Evolutionary conservation across 164 flowering plant species (phyloP), one percentile per base, ranked within the genome.

Genomic region (Houttuynia cordata): DNA sequence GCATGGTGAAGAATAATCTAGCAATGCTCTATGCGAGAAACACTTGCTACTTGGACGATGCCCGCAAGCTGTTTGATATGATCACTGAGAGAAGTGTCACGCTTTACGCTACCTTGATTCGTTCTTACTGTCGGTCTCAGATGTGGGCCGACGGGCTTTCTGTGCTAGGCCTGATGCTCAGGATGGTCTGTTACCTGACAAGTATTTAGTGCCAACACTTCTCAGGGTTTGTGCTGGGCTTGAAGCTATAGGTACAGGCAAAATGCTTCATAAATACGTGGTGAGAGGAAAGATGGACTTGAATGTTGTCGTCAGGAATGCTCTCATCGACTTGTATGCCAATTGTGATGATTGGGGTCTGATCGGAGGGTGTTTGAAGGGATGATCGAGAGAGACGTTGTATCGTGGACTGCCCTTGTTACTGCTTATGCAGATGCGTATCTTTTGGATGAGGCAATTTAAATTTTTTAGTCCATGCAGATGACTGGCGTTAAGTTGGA

Each of bases 391-490:
- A 69, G 71, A 62, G 83, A 78, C 72, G 83, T 78, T 8, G 82
- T 80, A 50, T 71, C 82, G 18, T 80, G 83, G 86, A 80, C 81
- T 30, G 68, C 78, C 23, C 73, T 82, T 24, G 53, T 80, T 61
- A 63, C 75, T 1, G 75, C 76, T 21, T 78, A 67, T 62, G 64
- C 76, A 70, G 65, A 73, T 56, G 68, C 49, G 19, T 79, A 81
- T 23, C 66, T 73, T 59, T 53, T 79, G 60, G 75, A 73, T 30
- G 76, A 77, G 68, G 86, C 80, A 12, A 21, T 23, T 24, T 65
- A 67, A 24, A 22, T 71, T 37, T 81, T 79, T 69, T 62, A 63
- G 3, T 63, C 71, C 30, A 81, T 79, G 85, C 61, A 65, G 66
- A 50, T 64, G 22, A 63, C 42, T 53, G 80, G 79, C 37, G 71